phyloP scores from a whole-genome alignment of 306 rosid species.

The Luffa acutangula region DNA sequence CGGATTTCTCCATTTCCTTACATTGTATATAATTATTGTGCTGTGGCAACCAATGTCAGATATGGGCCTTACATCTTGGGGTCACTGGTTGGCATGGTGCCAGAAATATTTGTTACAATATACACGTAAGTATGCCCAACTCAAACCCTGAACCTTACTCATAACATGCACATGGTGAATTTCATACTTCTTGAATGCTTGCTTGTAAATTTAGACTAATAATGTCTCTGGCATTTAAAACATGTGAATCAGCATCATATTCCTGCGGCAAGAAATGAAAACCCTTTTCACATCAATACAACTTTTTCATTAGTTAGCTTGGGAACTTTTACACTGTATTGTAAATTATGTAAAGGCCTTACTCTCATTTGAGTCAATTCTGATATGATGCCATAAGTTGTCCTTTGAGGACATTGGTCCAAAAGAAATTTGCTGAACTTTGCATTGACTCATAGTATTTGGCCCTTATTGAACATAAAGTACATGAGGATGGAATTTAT shows the following conservation, averaged over 20 bases:
- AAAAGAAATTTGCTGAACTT: background rate
- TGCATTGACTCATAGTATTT: background rate
- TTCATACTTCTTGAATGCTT: background rate
- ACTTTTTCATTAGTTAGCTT: background rate
- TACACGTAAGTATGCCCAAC: slow-evolving; percentile 75
- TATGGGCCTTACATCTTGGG: slow-evolving; percentile 78
- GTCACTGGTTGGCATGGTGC: slow-evolving; percentile 77
- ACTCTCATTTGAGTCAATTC: background rate
- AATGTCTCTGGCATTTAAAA: background rate
- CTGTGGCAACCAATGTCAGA: slow-evolving; percentile 78
- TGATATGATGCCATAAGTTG: background rate
- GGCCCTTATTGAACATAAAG: background rate
- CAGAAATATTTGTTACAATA: slow-evolving; percentile 61
- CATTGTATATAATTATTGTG: slow-evolving; percentile 72
- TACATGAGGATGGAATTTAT: background rate
- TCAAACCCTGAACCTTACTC: background rate
- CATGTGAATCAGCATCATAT: background rate
- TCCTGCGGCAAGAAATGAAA: background rate
- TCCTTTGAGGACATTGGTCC: background rate
- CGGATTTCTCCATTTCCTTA: slow-evolving; percentile 95
- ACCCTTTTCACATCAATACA: background rate
- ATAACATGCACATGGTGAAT: background rate
- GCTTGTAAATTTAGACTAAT: background rate
- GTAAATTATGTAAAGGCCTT: background rate
- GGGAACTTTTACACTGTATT: background rate